Base-by-base conservation (phyloP, 306 rosid species). In the Lablab purpureus region DNA sequence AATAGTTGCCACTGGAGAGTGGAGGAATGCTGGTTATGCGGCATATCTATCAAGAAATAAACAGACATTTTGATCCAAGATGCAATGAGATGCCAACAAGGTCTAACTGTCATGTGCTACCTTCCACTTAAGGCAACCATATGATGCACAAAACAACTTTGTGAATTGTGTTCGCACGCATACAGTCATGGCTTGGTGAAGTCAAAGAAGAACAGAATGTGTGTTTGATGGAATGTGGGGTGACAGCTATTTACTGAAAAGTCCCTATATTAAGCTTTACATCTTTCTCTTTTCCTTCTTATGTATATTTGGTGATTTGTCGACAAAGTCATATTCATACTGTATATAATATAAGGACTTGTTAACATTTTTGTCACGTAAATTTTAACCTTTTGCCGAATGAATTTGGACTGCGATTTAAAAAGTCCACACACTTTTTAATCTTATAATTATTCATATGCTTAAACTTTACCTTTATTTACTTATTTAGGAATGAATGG, bases 1-100 rank as follows among this genome's bases (percentile, higher is more conserved):
- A 55, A 25, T 49, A 52, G 65, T 65, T 65, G 37, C 72, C 51
- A 32, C 30, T 50, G 54, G 50, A 60, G 66, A 28, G 28, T 25
- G 65, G 67, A 70, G 66, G 74, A 21, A 32, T 73, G 78, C 22
- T 43, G 34, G 22, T 84, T 67, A 19, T 66, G 37, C 69, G 51
- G 52, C 69, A 80, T 28, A 37, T 56, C 77, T 67, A 15, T 78
- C 23, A 47, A 74, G 43, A 28, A 51, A 41, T 12, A 5, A 34
- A 22, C 12, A 43, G 60, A 63, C 63, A 34, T 69, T 63, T 36
- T 76, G 40, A 40, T 67, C 34, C 65, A 32, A 67, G 71, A 28
- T 68, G 59, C 19, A 23, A 73, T 59, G 36, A 28, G 59, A 78
- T 68, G 27, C 37, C 68, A 69, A 62, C 59, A 41, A 71, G 77